A percentile compares a stretch with the other conserved stretches of the same genome.
phyloP scores from a whole-genome alignment of 2,329 filamentous ascomycete species.

The Xylaria sp. region DNA sequence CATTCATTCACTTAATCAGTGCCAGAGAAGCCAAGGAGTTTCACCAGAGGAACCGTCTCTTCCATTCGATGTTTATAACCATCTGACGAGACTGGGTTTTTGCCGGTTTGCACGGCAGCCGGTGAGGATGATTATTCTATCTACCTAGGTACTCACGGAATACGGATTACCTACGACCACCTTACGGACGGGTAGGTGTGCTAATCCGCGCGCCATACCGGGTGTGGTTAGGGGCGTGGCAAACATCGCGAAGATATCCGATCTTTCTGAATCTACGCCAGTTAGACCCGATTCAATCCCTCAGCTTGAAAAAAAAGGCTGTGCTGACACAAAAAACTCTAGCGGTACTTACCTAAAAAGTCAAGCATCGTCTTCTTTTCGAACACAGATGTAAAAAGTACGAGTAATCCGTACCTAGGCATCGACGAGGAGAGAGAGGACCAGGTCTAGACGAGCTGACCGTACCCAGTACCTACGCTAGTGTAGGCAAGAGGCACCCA shows the following conservation, averaged over 20 bases:
- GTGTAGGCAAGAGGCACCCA: background rate
- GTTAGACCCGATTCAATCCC: constrained; percentile 4
- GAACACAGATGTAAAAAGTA: too few relatives aligned
- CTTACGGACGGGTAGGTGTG: too few relatives aligned
- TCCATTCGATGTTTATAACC: too few relatives aligned
- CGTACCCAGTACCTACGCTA: background rate
- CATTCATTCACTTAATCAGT: background rate
- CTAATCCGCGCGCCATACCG: background rate
- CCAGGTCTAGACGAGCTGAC: background rate
- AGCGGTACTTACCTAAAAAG: background rate
- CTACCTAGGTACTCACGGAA: background rate
- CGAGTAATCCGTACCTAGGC: too few relatives aligned
- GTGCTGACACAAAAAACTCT: constrained; percentile 6
- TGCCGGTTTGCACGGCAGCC: background rate
- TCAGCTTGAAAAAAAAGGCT: constrained; percentile 11
- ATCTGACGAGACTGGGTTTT: background rate
- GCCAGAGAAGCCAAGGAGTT: background rate
- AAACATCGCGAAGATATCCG: background rate
- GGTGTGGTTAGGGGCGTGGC: constrained; percentile 1
- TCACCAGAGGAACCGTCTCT: background rate
- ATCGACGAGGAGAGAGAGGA: too few relatives aligned
- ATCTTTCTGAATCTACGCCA: background rate
- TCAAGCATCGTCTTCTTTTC: background rate
- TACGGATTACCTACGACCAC: too few relatives aligned
- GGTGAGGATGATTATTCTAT: background rate